A percentile compares a stretch with the other conserved stretches of the same genome.
Evolutionary conservation across 2,329 filamentous ascomycete species (phyloP).

Genomic region (Microcyclospora tardicrescens): DNA sequence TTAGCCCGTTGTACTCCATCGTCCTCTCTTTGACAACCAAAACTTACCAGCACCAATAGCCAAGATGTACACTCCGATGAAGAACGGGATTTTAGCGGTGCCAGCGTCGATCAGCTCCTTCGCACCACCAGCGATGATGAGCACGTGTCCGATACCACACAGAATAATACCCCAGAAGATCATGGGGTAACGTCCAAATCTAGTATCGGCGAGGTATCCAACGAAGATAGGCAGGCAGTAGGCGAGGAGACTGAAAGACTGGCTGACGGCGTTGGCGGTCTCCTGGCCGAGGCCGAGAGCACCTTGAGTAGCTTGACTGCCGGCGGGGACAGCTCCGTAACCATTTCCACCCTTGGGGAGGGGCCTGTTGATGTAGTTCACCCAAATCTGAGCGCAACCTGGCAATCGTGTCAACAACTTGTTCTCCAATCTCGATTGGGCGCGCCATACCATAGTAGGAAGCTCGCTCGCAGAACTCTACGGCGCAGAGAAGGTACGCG

Average conservation of each 20-base stretch:
- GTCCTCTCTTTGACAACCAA: constrained; percentile 46
- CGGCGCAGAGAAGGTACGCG: constrained; percentile 45
- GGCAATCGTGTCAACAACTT: constrained; percentile 38
- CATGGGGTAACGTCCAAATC: constrained; percentile 9
- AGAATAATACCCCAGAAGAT: constrained; percentile 11
- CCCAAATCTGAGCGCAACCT: neutral
- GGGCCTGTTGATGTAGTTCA: neutral
- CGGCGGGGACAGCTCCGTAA: constrained; percentile 21
- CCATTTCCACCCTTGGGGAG: constrained; percentile 19
- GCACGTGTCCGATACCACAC: constrained; percentile 9
- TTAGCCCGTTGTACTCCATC: constrained; percentile 43
- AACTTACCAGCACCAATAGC: constrained; percentile 60
- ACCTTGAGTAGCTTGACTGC: constrained; percentile 33
- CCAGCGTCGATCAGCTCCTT: constrained; percentile 25
- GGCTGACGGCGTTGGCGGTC: constrained; percentile 38
- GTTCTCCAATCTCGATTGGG: constrained; percentile 21
- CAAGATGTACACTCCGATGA: constrained; percentile 44
- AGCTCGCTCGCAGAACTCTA: constrained; percentile 49
- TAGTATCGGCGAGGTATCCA: constrained; percentile 10
- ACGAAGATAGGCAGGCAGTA: constrained; percentile 41
- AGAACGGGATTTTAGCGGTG: constrained; percentile 19
- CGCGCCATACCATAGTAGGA: constrained; percentile 43
- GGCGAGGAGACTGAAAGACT: constrained; percentile 44
- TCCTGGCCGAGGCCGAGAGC: constrained; percentile 47
- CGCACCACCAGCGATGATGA: constrained; percentile 39